Conservation (phyloP, 805 yeast genomes). For the Candida peoriensis region DNA sequence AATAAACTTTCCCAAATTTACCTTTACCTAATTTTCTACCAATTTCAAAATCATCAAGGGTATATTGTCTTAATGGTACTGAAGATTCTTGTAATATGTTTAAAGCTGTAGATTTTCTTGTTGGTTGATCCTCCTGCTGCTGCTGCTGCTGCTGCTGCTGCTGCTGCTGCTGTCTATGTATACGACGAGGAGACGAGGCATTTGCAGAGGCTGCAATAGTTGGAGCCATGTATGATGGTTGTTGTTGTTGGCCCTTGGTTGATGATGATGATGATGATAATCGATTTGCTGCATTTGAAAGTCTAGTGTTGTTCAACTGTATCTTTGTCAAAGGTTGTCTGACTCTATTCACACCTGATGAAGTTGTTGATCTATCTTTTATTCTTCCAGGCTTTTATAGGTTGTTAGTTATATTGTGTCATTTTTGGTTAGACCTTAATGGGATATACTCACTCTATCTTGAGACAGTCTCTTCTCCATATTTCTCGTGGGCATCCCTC, state of each 20-base stretch:
- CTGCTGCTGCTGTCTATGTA: constrained; percentile 9
- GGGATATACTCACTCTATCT: too few species aligned
- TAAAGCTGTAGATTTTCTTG: constrained; percentile 17
- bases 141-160: background rate
- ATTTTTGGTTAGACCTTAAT: too few species aligned
- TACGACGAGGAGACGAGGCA: constrained; percentile 18
- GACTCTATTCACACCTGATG: constrained; percentile 4
- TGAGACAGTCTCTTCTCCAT: too few species aligned
- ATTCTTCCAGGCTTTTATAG: constrained; percentile 3
- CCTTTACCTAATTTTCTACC: constrained; percentile 91
- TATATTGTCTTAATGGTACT: constrained; percentile 28
- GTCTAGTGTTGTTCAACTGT: constrained; percentile 14
- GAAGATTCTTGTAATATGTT: constrained; percentile 21
- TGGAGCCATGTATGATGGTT: constrained; percentile 27
- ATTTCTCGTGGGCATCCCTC: too few species aligned
- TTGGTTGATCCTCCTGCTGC: background rate
- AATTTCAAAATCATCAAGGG: constrained; percentile 70
- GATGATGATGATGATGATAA: constrained; percentile 4
- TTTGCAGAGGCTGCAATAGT: constrained; percentile 23
- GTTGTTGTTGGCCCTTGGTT: constrained; percentile 6
- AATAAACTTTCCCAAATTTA: constrained; percentile 87
- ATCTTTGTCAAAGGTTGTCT: constrained; percentile 25
- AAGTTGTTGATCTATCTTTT: constrained; percentile 1
- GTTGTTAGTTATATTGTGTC: too few species aligned
- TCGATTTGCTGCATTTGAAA: constrained; percentile 8